A percentile compares a stretch with the other conserved stretches of the same genome.
Evolutionary conservation across 192 early-diverging fungal genomes (phyloP).

Genomic region (Borealophlyctis nickersoniae): DNA sequence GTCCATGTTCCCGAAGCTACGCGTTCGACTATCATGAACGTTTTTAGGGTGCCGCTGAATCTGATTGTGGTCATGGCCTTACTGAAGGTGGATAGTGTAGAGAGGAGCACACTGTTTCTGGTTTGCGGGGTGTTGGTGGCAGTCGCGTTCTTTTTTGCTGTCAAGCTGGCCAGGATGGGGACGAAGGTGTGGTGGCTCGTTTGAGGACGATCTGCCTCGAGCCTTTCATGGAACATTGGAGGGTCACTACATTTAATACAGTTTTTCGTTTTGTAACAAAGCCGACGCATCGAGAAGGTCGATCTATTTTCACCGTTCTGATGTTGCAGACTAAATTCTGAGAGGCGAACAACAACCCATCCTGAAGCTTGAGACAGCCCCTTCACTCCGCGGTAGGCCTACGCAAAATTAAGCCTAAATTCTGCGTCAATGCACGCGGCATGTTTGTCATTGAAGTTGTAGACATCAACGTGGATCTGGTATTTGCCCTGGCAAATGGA

Average conservation of each 20-base stretch:
- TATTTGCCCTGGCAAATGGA: conserved; percentile 31
- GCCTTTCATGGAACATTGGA: too few relatives aligned
- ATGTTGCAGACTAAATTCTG: too few relatives aligned
- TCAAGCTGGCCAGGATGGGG: conserved; percentile 9
- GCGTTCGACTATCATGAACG: conserved; percentile 46
- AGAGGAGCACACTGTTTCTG: conserved; percentile 17
- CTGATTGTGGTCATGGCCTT: conserved; percentile 44
- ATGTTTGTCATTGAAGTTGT: conserved; percentile 23
- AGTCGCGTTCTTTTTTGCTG: conserved; percentile 8
- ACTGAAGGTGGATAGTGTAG: conserved; percentile 23
- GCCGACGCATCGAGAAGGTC: too few relatives aligned
- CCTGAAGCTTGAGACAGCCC: too few relatives aligned
- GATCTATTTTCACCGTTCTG: too few relatives aligned
- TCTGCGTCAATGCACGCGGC: too few relatives aligned
- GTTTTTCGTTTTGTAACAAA: too few relatives aligned
- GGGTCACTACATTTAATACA: too few relatives aligned
- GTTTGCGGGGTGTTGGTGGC: conserved; percentile 15
- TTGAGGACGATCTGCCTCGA: too few relatives aligned
- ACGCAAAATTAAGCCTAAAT: too few relatives aligned
- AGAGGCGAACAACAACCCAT: too few relatives aligned
- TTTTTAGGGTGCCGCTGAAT: conserved; percentile 53
- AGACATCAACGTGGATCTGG: conserved; percentile 33
- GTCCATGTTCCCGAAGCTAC: conserved; percentile 42
- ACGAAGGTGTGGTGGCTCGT: background rate
- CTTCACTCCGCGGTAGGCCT: too few relatives aligned